phyloP scores from a whole-genome alignment of 768 basidiomycete species.

The Podaxis sp. region DNA sequence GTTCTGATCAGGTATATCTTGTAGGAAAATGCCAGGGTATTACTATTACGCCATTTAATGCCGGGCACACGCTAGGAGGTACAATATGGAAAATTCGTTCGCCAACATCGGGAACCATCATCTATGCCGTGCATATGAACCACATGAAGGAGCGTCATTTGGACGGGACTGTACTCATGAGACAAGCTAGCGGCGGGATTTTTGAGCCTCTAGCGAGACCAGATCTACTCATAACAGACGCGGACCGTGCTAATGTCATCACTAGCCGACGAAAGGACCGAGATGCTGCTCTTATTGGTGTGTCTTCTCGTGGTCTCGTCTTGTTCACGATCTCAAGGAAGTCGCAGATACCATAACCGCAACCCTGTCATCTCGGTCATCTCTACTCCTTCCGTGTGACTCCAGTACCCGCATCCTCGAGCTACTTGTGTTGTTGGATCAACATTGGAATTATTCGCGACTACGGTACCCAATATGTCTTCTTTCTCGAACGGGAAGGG shows the following conservation, averaged over 20 bases:
- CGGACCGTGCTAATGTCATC: constrained; percentile 77
- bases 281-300: constrained; percentile 86
- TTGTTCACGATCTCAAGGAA: constrained; percentile 12
- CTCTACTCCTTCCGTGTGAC: constrained; percentile 89
- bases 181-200: constrained; percentile 70
- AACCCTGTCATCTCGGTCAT: constrained; percentile 77
- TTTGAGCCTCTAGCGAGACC: constrained; percentile 88
- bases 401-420: constrained; percentile 94
- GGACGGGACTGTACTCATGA: constrained; percentile 87
- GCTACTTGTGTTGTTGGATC: constrained; percentile 92
- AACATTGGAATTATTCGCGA: constrained; percentile 93
- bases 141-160: constrained; percentile 96
- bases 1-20: neutral
- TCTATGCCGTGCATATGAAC: constrained; percentile 94
- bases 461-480: constrained; percentile 89
- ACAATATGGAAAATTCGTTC: constrained; percentile 99
- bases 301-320: constrained; percentile 12
- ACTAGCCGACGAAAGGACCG: constrained; percentile 89
- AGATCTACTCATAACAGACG: constrained; percentile 92
- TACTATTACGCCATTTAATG: constrained; percentile 93
- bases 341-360: constrained; percentile 80
- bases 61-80: constrained; percentile 94
- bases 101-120: constrained; percentile 90
- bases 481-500: constrained; percentile 85
- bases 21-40: constrained; percentile 88